Evolutionary conservation across 1,284 basidiomycete species (phyloP).

Genomic region (Cutaneotrichosporon cutaneum): DNA sequence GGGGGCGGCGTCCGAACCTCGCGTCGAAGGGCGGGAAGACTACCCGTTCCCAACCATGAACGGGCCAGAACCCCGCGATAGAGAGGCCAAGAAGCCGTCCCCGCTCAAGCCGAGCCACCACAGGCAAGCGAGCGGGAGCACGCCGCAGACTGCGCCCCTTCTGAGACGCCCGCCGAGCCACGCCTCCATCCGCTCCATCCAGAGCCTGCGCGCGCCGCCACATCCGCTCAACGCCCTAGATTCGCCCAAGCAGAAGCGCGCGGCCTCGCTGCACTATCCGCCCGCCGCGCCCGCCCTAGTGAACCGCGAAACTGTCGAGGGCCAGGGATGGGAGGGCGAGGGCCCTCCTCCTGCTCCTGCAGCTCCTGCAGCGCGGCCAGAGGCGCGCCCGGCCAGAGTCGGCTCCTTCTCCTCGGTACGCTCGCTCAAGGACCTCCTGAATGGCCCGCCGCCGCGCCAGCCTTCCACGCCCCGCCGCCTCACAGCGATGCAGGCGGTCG

Average conservation of each 20-base stretch:
- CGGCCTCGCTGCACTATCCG: conserved; percentile 44
- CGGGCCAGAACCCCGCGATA: background rate
- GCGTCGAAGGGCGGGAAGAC: background rate
- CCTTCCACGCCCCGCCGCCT: conserved; percentile 18
- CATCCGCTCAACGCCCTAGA: conserved; percentile 45
- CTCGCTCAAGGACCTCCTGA: conserved; percentile 25
- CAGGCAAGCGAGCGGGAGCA: background rate
- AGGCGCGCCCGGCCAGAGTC: conserved; percentile 13
- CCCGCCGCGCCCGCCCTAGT: conserved; percentile 46
- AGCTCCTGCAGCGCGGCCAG: background rate
- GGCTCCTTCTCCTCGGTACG: conserved; percentile 32
- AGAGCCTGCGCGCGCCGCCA: conserved; percentile 47
- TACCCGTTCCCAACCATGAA: conserved; percentile 19
- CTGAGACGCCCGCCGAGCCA: conserved; percentile 19
- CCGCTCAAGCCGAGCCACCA: background rate
- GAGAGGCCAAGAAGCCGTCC: background rate
- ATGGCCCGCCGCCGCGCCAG: background rate
- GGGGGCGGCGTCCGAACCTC: background rate
- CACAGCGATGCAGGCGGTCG: conserved; percentile 35
- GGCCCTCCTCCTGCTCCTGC: background rate
- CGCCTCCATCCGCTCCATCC: conserved; percentile 43
- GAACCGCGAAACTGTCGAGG: conserved; percentile 37
- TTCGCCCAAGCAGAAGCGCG: conserved; percentile 28
- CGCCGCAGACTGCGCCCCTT: background rate
- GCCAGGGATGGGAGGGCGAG: conserved; percentile 37